A percentile compares a stretch with the other conserved stretches of the same genome.
Conservation (phyloP, 1,139 yeast genomes). For the Candida glucosophila region DNA sequence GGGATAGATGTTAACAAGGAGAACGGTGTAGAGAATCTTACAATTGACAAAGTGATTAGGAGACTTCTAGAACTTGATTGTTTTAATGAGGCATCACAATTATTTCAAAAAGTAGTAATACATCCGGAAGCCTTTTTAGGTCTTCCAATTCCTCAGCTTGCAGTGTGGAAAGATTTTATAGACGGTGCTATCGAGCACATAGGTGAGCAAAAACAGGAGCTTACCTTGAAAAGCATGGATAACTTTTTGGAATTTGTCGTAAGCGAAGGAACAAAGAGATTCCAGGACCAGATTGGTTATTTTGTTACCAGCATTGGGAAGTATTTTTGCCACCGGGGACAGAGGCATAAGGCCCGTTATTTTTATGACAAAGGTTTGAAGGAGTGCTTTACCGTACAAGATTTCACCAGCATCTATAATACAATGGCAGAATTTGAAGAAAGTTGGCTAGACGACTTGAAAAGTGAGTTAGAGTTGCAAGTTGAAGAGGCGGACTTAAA, state of each 20-base stretch:
- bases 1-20: conserved; percentile 3
- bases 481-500: conserved; percentile 12
- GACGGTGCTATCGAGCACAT: conserved; percentile 25
- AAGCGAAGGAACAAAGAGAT: conserved; percentile 30
- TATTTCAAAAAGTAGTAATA: conserved; percentile 9
- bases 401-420: conserved; percentile 61
- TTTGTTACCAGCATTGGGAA: conserved; percentile 44
- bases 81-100: conserved; percentile 6
- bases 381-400: conserved; percentile 44
- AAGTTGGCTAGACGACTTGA: conserved; percentile 26
- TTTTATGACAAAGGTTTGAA: conserved; percentile 41
- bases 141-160: conserved; percentile 9
- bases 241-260: conserved; percentile 17
- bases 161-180: conserved; percentile 39
- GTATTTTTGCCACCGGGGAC: conserved; percentile 29
- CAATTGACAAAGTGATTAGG: conserved; percentile 11
- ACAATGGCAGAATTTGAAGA: conserved; percentile 59
- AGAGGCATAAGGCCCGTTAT: conserved; percentile 35
- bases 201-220: conserved; percentile 6
- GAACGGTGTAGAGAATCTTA: conserved; percentile 1
- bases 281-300: conserved; percentile 54
- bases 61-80: conserved; percentile 19
- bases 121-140: conserved; percentile 8
- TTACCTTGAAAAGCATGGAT: conserved; percentile 13
- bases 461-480: conserved; percentile 16